Base-by-base conservation (phyloP, 495 filamentous ascomycete genomes). In the Chlorociboria aeruginascens region DNA sequence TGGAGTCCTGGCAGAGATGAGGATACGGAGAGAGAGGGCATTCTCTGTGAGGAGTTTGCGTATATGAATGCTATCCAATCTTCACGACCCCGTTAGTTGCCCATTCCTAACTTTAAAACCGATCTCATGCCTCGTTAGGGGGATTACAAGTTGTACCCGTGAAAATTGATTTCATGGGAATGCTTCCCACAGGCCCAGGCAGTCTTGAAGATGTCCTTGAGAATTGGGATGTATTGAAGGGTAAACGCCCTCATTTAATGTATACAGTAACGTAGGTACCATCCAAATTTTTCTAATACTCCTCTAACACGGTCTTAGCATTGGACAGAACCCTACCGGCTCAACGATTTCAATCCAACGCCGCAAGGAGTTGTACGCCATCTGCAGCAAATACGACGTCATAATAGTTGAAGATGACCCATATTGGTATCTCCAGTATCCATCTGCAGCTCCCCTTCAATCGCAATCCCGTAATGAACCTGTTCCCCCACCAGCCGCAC, bases 361-460 rank as follows among this genome's bases (percentile, higher is more conserved):
- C 32, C 73, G 85, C 46, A 82, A 76, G 50, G 80, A 85, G 41
- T 74, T 95, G 39, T 95, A 95, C 62, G 73, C 70, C 7, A 61
- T 95, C 32, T 95, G 87, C 67, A 76, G 76, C 54, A 77, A 78
- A 55, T 92, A 86, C 63, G 88, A 97, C 62, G 78, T 97, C 48
- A 77, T 95, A 56, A 95, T 96, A 51, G 68, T 93, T 53, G 90
- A 97, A 65, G 90, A 97, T 59, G 89, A 94, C 47, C 90, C 90
- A 2, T 97, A 97, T 66, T 97, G 88, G 86, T 90, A 92, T 59
- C 73, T 97, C 10, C 90, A 95, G 58, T 95, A 76, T 54, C 86
- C 86, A 2, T 85, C 82, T 3, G 79, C 80, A 4, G 67, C 70
- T 32, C 49, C 52, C 20, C 43, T 51, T 44, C 60, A 69, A 48